phyloP scores from a whole-genome alignment of 108 stramenopile genomes.

The Stephanodiscus minutulus region DNA sequence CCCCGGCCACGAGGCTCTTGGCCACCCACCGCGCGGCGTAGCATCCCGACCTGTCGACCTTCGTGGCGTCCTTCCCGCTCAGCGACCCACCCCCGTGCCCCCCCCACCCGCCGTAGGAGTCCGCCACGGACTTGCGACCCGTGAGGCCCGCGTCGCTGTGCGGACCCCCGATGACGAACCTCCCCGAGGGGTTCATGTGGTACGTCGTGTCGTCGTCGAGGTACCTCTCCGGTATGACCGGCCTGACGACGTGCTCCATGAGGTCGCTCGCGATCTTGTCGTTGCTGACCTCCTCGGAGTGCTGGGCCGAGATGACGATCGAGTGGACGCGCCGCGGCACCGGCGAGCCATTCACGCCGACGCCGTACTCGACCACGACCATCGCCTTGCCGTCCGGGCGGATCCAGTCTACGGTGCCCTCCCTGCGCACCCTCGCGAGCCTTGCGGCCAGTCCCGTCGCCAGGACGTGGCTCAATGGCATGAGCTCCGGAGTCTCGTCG shows the following conservation, averaged over 20 bases:
- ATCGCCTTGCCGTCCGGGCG: slow-evolving; percentile 98
- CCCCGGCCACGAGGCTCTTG: slow-evolving; percentile 92
- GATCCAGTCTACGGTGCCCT: slow-evolving; percentile 92
- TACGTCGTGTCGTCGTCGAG: slow-evolving; percentile 97
- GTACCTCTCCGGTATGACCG: slow-evolving; percentile 95
- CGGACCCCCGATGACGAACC: slow-evolving; percentile 97
- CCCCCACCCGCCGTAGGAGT: slow-evolving; percentile 98
- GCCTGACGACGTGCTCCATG: slow-evolving; percentile 97
- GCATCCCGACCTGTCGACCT: slow-evolving; percentile 93
- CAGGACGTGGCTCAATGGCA: slow-evolving; percentile 95
- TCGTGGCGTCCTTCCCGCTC: slow-evolving; percentile 96
- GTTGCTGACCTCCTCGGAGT: slow-evolving; percentile 91
- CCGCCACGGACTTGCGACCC: slow-evolving; percentile 96
- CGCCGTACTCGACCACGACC: slow-evolving; percentile 91
- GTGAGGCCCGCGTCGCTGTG: slow-evolving; percentile 98
- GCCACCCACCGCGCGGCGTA: slow-evolving; percentile 98
- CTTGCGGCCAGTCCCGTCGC: slow-evolving; percentile 88
- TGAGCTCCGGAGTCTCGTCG: slow-evolving; percentile 91
- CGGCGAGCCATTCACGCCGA: slow-evolving; percentile 75
- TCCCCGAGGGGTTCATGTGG: slow-evolving; percentile 92
- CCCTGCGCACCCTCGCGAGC: slow-evolving; percentile 96
- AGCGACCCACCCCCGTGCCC: slow-evolving; percentile 97
- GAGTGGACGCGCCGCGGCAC: slow-evolving; percentile 94
- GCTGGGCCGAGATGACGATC: slow-evolving; percentile 96
- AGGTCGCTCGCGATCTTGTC: slow-evolving; percentile 93